Evolutionary conservation across 148 eudicot species (phyloP).

Genomic region (Fagopyrum esculentum): DNA sequence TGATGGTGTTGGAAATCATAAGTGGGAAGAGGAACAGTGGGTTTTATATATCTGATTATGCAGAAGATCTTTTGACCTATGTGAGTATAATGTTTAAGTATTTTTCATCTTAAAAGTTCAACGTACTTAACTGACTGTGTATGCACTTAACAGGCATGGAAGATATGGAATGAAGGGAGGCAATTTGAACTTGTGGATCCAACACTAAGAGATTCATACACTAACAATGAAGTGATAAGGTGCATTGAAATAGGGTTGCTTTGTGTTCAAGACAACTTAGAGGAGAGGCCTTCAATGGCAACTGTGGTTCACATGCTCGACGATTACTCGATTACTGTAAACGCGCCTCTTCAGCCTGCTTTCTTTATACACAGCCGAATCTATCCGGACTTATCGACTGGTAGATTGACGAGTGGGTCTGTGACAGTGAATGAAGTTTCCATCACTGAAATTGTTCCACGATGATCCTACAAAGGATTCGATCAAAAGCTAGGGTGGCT

Average conservation of each 20-base stretch:
- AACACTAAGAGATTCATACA: slow-evolving; percentile 19
- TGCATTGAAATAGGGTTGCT: slow-evolving; percentile 32
- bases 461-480: background rate
- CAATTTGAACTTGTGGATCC: slow-evolving; percentile 24
- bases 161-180: slow-evolving; percentile 20
- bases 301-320: slow-evolving; percentile 27
- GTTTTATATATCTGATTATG: slow-evolving; percentile 10
- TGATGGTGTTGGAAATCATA: slow-evolving; percentile 40
- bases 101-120: too few relatives aligned
- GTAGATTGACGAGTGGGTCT: background rate
- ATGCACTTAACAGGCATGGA: slow-evolving; percentile 21
- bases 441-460: background rate
- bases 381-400: background rate
- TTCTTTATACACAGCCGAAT: slow-evolving; percentile 6
- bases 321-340: slow-evolving; percentile 19
- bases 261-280: slow-evolving; percentile 26
- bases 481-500: background rate
- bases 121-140: too few relatives aligned
- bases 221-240: slow-evolving; percentile 19
- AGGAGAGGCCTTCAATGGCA: slow-evolving; percentile 35
- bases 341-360: slow-evolving; percentile 26
- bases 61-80: slow-evolving; percentile 19
- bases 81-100: slow-evolving; percentile 19
- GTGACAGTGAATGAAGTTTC: background rate
- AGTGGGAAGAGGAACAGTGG: slow-evolving; percentile 23